These are phyloP conservation scores for Podospora conica DNA, from an alignment of 495 filamentous ascomycete genomes.

Conservation along the genomic window DNA sequence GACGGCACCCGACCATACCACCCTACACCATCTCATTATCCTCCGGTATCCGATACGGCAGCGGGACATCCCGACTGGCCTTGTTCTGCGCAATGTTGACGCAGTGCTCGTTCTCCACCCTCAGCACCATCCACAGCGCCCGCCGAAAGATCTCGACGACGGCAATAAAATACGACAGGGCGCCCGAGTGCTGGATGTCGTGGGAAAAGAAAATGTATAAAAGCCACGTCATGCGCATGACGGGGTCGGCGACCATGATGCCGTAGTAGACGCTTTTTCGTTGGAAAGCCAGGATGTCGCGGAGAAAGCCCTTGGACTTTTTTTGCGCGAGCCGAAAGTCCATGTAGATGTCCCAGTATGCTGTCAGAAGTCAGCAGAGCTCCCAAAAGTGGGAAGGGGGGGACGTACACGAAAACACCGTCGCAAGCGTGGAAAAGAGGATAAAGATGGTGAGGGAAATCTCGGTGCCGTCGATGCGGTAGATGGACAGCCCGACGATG, in stretches of 20 bases:
- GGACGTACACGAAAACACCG: constrained; percentile 66
- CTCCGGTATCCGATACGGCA: constrained; percentile 52
- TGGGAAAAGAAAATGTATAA: constrained; percentile 78
- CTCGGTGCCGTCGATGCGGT: constrained; percentile 60
- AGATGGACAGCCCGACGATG: constrained; percentile 68
- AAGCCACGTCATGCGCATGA: constrained; percentile 93
- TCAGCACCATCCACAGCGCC: constrained; percentile 84
- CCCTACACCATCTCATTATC: not conserved
- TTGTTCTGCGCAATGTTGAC: constrained; percentile 79
- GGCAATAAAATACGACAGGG: constrained; percentile 68
- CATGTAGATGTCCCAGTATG: constrained; percentile 95
- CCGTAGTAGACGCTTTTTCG: constrained; percentile 71
- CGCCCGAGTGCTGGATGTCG: constrained; percentile 73
- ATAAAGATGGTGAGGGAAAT: constrained; percentile 61
- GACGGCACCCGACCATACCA: not conserved
- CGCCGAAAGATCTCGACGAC: constrained; percentile 73
- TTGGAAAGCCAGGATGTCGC: constrained; percentile 73
- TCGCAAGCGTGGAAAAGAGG: constrained; percentile 68
- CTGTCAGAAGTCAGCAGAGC: constrained; percentile 21
- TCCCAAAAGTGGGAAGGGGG: not conserved
- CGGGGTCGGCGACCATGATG: constrained; percentile 75
- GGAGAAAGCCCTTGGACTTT: constrained; percentile 62
- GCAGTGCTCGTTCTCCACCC: constrained; percentile 96
- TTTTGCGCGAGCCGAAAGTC: constrained; percentile 85
- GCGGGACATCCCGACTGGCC: constrained; percentile 69